These are phyloP conservation scores for Acanthochlamys bracteata DNA, from an alignment of 106 monocot genomes.

Conservation along the genomic window DNA sequence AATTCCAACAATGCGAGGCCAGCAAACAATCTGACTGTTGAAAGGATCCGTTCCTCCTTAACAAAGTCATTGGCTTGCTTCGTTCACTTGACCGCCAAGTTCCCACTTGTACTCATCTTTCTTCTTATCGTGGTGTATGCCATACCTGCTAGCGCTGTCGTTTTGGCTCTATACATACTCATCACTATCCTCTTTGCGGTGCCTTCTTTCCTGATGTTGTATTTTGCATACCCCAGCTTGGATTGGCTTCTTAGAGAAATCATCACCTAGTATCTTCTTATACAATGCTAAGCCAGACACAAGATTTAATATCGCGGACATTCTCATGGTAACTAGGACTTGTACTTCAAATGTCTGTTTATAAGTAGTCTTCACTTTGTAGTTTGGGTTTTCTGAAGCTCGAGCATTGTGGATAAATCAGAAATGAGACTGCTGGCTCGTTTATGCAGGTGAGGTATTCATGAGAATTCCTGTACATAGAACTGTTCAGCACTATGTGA, in stretches of 20 bases:
- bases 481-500: too few species aligned
- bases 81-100: conserved; percentile 36
- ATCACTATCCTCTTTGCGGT: conserved; percentile 36
- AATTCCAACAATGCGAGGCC: neutral
- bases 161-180: conserved; percentile 34
- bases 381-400: too few species aligned
- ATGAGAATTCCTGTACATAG: too few species aligned
- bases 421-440: too few species aligned
- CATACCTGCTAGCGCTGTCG: conserved; percentile 37
- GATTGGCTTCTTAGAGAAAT: conserved; percentile 33
- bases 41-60: conserved; percentile 30
- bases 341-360: too few species aligned
- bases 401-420: too few species aligned
- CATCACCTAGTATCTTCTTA: conserved; percentile 1
- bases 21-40: conserved; percentile 16
- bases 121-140: conserved; percentile 39
- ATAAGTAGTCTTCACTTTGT: too few species aligned
- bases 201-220: conserved; percentile 26
- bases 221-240: conserved; percentile 28
- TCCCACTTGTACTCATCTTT: conserved; percentile 40
- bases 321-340: too few species aligned
- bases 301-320: too few species aligned
- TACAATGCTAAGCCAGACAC: neutral
- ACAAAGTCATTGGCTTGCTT: conserved; percentile 28
- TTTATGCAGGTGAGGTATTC: too few species aligned